Evolutionary conservation across 345 rosid genomes (phyloP), one percentile per base, ranked within the genome.

Genomic region (Bretschneidera sinensis): DNA sequence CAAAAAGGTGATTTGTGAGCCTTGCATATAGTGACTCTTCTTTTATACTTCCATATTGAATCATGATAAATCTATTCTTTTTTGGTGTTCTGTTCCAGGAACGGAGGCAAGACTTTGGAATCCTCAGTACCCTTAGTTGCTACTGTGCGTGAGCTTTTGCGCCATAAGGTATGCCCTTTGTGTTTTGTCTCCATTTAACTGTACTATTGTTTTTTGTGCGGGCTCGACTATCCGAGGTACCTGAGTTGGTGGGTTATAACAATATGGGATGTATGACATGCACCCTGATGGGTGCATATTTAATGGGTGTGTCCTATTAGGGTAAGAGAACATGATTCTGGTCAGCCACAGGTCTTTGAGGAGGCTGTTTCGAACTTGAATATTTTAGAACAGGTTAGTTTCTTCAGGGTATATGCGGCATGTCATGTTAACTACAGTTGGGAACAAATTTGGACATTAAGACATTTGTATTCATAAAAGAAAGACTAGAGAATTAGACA

Each of bases 81-180:
- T 54, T 63, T 66, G 47, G 51, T 45, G 59, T 22, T 60, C 24
- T 21, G 17, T 54, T 39, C 60, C 71, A 86, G 85, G 68, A 73
- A 61, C 18, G 78, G 64, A 69, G 70, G 72, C 71, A 77, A 69
- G 63, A 61, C 64, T 57, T 68, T 86, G 67, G 95, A 79, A 57
- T 79, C 81, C 55, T 74, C 63, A 67, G 77, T 81, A 60, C 92
- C 85, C 21, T 73, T 83, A 63, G 82, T 82, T 77, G 69, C 79
- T 65, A 82, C 82, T 8, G 75, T 80, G n/a, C 87, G 70, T 1
- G 92, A 85, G 77, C 84, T 91, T 62, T 69, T 91, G 72, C 76
- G 61, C 47, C 89, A 79, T 71, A 95, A 88, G 97, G 99, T 95
- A 78, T 62, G 54, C 47, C 20, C 45, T 43, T 2, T 28, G 3